Conservation (phyloP, 2,329 filamentous ascomycete genomes). For the Aspergillus bombycis region DNA sequence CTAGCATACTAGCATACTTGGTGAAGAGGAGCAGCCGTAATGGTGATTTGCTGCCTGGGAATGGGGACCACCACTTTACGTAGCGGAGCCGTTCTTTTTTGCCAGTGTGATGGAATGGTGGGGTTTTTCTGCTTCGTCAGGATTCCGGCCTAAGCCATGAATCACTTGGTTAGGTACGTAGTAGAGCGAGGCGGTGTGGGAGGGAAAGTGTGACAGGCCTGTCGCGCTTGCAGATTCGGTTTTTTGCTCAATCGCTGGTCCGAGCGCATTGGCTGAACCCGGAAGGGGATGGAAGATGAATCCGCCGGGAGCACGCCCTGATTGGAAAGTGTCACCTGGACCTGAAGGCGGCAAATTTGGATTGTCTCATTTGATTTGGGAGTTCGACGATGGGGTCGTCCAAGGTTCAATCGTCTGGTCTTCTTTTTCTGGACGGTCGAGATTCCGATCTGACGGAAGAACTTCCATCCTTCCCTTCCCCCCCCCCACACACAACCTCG, state of each 20-base stretch:
- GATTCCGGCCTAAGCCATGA: not conserved
- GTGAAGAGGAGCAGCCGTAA: too few species aligned
- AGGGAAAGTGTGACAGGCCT: conserved; percentile 21
- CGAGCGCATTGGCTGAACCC: conserved; percentile 2
- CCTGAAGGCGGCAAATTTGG: conserved; percentile 4
- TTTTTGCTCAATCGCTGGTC: not conserved
- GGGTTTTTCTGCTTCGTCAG: not conserved
- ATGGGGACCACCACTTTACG: not conserved
- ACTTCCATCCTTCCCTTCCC: not conserved
- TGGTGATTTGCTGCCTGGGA: conserved; percentile 15
- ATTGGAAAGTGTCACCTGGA: conserved; percentile 3
- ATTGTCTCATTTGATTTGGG: not conserved
- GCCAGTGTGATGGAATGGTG: not conserved
- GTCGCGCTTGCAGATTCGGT: not conserved
- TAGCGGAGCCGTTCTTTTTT: conserved; percentile 1
- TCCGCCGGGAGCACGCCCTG: not conserved
- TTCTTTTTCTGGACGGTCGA: not conserved
- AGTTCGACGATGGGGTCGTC: not conserved
- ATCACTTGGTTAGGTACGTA: not conserved
- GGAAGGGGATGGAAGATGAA: conserved; percentile 7
- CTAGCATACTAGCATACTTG: not conserved
- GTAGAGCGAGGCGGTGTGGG: conserved; percentile 19
- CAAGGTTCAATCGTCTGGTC: not conserved
- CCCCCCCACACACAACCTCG: not conserved
- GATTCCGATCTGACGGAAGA: not conserved